Conservation (phyloP, 1,284 basidiomycete species). For the Ganoderma resinaceum region DNA sequence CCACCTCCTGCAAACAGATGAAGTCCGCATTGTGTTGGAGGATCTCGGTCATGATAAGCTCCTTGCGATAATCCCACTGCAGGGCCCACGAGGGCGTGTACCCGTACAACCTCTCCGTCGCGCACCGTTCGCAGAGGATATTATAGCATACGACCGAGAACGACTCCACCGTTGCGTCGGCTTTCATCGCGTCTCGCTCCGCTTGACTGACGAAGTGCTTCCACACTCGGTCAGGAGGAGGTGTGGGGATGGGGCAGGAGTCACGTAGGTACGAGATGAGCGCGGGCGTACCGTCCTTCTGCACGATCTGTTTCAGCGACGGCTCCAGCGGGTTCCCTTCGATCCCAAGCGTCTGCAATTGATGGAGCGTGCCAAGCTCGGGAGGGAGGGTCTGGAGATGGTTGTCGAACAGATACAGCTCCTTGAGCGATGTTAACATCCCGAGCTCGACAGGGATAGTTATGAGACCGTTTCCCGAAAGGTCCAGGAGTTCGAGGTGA, state of each 20-base stretch:
- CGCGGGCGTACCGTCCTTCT: conserved; percentile 92
- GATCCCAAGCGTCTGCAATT: conserved; percentile 92
- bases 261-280: conserved; percentile 92
- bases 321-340: conserved; percentile 95
- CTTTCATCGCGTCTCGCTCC: conserved; percentile 65
- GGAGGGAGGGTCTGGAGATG: conserved; percentile 84
- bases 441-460: conserved; percentile 90
- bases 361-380: conserved; percentile 91
- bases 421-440: conserved; percentile 89
- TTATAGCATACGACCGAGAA: conserved; percentile 93
- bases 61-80: conserved; percentile 94
- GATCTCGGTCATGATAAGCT: conserved; percentile 89
- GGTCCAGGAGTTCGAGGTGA: conserved; percentile 91
- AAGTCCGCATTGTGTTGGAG: conserved; percentile 89
- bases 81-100: conserved; percentile 98
- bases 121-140: conserved; percentile 92
- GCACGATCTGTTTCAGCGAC: conserved; percentile 80
- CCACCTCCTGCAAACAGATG: conserved; percentile 95
- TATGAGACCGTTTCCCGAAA: conserved; percentile 88
- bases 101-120: conserved; percentile 91
- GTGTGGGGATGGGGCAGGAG: conserved; percentile 81
- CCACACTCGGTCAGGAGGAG: conserved; percentile 89
- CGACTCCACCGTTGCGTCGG: conserved; percentile 69
- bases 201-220: conserved; percentile 74
- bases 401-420: conserved; percentile 97